These are phyloP conservation scores for Camellia granthamiana DNA, from an alignment of 148 eudicot genomes.

Conservation along the genomic window DNA sequence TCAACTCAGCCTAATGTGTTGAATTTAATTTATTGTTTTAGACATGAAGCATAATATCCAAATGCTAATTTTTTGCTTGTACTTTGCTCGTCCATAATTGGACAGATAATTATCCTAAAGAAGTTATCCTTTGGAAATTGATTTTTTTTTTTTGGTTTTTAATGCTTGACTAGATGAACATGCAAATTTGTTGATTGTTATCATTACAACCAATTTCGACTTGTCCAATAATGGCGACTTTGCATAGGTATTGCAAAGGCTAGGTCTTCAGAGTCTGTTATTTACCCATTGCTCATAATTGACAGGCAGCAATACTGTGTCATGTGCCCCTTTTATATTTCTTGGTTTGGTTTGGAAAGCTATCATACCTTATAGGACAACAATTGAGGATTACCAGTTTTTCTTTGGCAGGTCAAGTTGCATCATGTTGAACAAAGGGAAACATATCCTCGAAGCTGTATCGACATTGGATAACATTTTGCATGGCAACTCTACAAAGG, in stretches of 20 bases:
- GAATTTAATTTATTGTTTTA: background rate
- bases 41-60: background rate
- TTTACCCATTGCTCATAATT: background rate
- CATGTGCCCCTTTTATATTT: background rate
- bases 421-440: slow-evolving; percentile 53
- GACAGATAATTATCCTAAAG: background rate
- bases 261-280: background rate
- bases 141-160: background rate
- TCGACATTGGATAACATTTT: slow-evolving; percentile 36
- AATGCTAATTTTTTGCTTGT: background rate
- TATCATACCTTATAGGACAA: background rate
- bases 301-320: background rate
- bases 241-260: background rate
- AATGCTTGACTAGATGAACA: background rate
- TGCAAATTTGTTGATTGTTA: background rate
- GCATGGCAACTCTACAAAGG: slow-evolving; percentile 19
- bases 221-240: background rate
- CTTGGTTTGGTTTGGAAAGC: background rate
- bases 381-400: background rate
- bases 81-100: background rate
- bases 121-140: background rate
- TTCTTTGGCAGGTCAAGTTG: slow-evolving; percentile 42
- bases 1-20: background rate
- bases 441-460: slow-evolving; percentile 39
- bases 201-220: background rate